These are phyloP conservation scores for Casuarina cunninghamiana DNA, from an alignment of 306 rosid genomes.

Conservation along the genomic window DNA sequence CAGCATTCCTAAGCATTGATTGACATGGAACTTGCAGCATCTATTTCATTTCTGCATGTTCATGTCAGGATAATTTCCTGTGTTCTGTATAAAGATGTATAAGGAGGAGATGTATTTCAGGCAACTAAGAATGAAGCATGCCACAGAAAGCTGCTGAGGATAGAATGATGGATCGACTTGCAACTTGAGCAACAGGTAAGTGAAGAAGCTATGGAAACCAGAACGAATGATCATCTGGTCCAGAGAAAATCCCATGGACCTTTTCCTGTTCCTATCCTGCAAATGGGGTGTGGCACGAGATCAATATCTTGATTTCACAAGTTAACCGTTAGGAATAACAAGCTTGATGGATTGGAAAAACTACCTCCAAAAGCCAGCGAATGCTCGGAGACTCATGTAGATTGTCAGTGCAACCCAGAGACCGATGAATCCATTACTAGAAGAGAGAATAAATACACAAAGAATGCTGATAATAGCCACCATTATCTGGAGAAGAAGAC, in stretches of 20 bases:
- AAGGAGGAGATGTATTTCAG: background rate
- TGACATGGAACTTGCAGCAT: background rate
- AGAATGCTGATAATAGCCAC: conserved; percentile 82
- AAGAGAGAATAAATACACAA: conserved; percentile 69
- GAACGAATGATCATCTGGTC: conserved; percentile 19
- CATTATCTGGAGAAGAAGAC: conserved; percentile 51
- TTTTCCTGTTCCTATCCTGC: conserved; percentile 94
- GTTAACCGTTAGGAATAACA: background rate
- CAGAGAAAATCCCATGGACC: conserved; percentile 92
- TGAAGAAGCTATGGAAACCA: background rate
- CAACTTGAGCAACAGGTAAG: background rate
- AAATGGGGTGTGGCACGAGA: background rate
- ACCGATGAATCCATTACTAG: conserved; percentile 72
- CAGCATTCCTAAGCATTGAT: background rate
- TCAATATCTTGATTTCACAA: conserved; percentile 5
- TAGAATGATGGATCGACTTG: background rate
- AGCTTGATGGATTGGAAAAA: conserved; percentile 2
- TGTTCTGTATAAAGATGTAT: background rate
- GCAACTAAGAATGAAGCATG: background rate
- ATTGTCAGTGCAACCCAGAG: conserved; percentile 88
- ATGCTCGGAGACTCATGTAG: conserved; percentile 79
- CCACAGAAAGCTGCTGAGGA: background rate
- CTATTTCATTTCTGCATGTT: background rate
- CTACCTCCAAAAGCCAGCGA: conserved; percentile 92
- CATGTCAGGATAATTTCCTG: background rate